Evolutionary conservation across 768 basidiomycete genomes (phyloP), one percentile per base, ranked within the genome.

Genomic region (Paxillus rubicundulus): DNA sequence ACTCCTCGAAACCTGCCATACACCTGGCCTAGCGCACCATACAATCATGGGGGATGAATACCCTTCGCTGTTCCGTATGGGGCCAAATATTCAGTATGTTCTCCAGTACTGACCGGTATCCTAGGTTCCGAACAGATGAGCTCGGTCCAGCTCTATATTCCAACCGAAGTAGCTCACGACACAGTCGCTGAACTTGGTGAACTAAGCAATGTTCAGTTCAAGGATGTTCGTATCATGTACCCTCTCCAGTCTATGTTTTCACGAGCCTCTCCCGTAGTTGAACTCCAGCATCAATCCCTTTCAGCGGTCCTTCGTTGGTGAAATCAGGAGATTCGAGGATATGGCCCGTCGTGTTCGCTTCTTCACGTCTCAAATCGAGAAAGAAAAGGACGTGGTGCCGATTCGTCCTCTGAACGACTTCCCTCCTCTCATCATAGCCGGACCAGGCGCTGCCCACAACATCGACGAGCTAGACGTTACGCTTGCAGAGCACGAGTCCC

Each of bases 91-190:
- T 50, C 16, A 16, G 33, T 53, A 12, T 42, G 14, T 20, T 41
- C 32, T 14, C 34, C 36, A 21, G 33, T 50, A 34, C 50, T 55
- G 46, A 56, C 45, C 49, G 55, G 39, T 5, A 48, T 48, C 53
- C 49, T 40, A 97, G 94, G 91, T 52, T 98, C 95, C 80, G 95
- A 97, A 76, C 82, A 85, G 77, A 98, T 98, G 95, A 96, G 93
- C 79, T 77, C 95, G 74, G 89, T 96, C 57, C 93, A 98, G 78
- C 85, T 99, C 64, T 95, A 93, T 68, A 89, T 98, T 61, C 97
- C 96, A 40, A 88, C 90, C 36, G 97, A 99, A 79, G 92, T 96
- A 55, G 92, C 95, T 27, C 97, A 99, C 70, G 93, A 98, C 67
- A 92, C 96, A 43, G 92, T 98, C 55, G 86, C 89, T 47, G 93